Base-by-base conservation (phyloP, 1,284 basidiomycete genomes). In the Boletus semigastroideus region DNA sequence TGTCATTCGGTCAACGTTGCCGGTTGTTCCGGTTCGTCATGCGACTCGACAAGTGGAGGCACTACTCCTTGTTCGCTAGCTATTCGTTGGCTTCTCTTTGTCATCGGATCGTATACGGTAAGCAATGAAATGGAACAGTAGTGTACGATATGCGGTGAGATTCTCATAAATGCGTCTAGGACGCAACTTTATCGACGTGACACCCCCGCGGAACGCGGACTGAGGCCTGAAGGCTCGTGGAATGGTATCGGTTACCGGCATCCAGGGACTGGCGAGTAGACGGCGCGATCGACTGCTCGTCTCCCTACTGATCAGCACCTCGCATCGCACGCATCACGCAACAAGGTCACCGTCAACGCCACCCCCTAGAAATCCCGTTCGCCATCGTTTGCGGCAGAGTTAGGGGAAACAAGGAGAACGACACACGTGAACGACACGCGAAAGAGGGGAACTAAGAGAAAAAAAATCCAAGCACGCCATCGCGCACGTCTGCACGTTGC, bases 141-240 rank as follows among this genome's bases (percentile, higher is more conserved):
- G 5, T 25, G 25, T 25, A 6, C 25, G 7, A 25, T 6, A 25
- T 7, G 25, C 25, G 25, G 25, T 25, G 25, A 25, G 25, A 25
- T 3, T 25, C 25, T 25, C 25, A 25, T 25, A 25, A 25, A 25
- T 7, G 25, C 25, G 25, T 25, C 25, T 4, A 25, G 5, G 25
- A 13, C 31, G 14, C 28, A 1, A 5, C 4, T n/a, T 16, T 9
- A 20, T 33, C 45, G 44, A 38, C 38, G n/a, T 13, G 17, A 14
- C 12, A 12, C 6, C n/a, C n/a, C 22, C 53, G 43, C 37, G 58
- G 56, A 42, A 53, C 33, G 34, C 7, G 33, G 48, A 6, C 38
- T 19, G 33, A 39, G 47, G 48, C 5, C 38, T 19, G 33, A 39
- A 45, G 19, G 41, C 45, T 47, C 47, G 39, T 56, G 56, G 47